phyloP scores from a whole-genome alignment of 192 early-diverging fungal genomes.

The Backusella westeae region DNA sequence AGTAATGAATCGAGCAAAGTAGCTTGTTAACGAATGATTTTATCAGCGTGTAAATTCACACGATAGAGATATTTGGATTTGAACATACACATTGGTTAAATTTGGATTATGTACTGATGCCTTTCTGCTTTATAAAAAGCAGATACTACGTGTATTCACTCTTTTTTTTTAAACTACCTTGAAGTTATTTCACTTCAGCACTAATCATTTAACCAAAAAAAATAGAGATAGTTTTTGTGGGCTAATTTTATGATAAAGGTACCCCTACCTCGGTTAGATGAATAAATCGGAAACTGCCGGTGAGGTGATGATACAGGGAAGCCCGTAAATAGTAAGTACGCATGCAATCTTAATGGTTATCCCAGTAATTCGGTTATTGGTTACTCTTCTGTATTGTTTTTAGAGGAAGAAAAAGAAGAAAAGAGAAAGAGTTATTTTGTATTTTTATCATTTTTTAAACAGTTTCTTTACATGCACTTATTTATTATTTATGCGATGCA shows the following conservation, averaged over 20 bases:
- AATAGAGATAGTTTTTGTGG: neutral
- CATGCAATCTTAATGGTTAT: neutral
- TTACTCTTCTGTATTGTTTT: neutral
- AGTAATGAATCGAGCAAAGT: too few relatives aligned
- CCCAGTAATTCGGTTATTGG: neutral
- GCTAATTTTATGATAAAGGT: neutral
- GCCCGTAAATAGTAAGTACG: neutral
- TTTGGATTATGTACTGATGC: too few relatives aligned
- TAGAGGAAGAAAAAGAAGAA: neutral
- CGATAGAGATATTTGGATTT: too few relatives aligned
- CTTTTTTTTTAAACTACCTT: neutral
- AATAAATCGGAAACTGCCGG: neutral
- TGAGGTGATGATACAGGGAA: neutral
- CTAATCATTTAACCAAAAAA: too few relatives aligned
- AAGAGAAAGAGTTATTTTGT: neutral
- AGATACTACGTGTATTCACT: too few relatives aligned
- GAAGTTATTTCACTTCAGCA: too few relatives aligned
- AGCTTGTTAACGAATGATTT: too few relatives aligned
- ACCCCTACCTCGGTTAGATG: neutral
- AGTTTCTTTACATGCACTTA: neutral
- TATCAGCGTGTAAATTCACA: too few relatives aligned
- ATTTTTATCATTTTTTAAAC: neutral
- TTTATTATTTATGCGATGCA: neutral
- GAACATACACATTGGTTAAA: too few relatives aligned
- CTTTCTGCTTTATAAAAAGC: too few relatives aligned